These are phyloP conservation scores for Ogataea wickerhamii DNA, from an alignment of 805 yeast genomes.

Conservation along the genomic window DNA sequence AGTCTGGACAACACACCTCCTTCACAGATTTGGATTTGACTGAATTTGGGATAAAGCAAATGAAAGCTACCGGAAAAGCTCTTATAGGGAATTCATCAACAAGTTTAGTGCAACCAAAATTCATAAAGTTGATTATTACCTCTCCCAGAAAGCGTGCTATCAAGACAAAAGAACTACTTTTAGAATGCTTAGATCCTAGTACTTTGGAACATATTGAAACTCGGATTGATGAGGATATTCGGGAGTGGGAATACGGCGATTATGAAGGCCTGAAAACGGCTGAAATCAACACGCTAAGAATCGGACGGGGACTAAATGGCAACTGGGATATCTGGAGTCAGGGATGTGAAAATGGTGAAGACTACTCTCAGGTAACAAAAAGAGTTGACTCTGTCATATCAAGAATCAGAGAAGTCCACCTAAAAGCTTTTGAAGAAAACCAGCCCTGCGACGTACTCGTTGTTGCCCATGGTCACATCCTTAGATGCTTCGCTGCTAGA, in stretches of 20 bases:
- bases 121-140: constrained; percentile 60
- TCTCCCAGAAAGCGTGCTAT: constrained; percentile 83
- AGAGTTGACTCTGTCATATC: constrained; percentile 71
- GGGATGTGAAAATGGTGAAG: constrained; percentile 92
- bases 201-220: constrained; percentile 41
- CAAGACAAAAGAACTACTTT: constrained; percentile 65
- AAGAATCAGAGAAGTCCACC: constrained; percentile 60
- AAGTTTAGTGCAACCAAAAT: constrained; percentile 57
- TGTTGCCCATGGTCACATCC: constrained; percentile 91
- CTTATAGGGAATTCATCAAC: constrained; percentile 55
- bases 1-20: constrained; percentile 89
- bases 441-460: constrained; percentile 70
- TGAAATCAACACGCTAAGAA: constrained; percentile 62
- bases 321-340: constrained; percentile 84
- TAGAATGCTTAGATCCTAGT: constrained; percentile 45
- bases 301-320: constrained; percentile 49
- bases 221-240: constrained; percentile 60
- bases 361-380: constrained; percentile 56
- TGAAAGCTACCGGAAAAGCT: constrained; percentile 66
- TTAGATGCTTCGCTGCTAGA: constrained; percentile 83
- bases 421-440: constrained; percentile 44
- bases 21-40: constrained; percentile 79
- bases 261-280: constrained; percentile 80
- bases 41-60: constrained; percentile 70
- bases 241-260: constrained; percentile 97